Conservation (phyloP, 202 grass and related monocot species). For the Schoenoplectus tabernaemontani region DNA sequence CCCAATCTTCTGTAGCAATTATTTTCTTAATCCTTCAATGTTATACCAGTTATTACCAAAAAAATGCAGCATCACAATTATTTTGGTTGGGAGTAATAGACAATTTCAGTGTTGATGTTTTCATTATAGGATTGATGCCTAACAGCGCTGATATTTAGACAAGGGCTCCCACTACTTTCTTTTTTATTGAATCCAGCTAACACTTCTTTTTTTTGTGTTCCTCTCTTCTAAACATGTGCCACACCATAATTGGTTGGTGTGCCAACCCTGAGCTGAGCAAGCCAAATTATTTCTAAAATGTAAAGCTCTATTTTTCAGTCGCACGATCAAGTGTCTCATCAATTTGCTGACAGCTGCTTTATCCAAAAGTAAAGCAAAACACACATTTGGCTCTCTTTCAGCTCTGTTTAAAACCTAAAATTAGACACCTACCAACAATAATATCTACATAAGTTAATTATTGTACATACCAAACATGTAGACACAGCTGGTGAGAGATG, state of each 20-base stretch:
- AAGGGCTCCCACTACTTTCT: not conserved
- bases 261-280: not conserved
- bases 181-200: not conserved
- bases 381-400: not conserved
- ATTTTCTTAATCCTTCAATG: not conserved
- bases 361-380: not conserved
- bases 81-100: not conserved
- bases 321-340: not conserved
- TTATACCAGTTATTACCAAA: not conserved
- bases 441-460: not conserved
- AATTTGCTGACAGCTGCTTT: not conserved
- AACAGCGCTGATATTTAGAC: not conserved
- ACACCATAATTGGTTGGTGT: not conserved
- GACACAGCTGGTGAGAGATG: constrained; percentile 92
- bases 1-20: not conserved
- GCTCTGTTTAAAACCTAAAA: not conserved
- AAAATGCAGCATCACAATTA: not conserved
- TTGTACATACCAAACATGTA: constrained; percentile 94
- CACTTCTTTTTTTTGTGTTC: not conserved
- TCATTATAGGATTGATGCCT: not conserved
- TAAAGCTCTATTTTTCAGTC: not conserved
- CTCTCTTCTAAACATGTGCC: not conserved
- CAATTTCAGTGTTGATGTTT: not conserved
- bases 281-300: not conserved
- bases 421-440: not conserved